Evolutionary conservation across 805 yeast species (phyloP).

Genomic region (Myxozyma melibiosi): DNA sequence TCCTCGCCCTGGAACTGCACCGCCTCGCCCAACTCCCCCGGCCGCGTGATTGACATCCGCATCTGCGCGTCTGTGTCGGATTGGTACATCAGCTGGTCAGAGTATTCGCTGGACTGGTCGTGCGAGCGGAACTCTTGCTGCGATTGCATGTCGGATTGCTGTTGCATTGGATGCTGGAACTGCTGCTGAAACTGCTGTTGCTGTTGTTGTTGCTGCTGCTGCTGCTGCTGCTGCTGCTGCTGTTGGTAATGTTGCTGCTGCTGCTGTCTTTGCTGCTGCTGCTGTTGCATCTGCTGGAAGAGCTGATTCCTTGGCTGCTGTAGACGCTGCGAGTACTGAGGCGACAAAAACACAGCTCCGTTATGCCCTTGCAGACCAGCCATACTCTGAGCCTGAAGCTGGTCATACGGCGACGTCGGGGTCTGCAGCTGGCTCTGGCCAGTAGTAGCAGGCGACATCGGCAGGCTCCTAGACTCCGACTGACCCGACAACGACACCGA

Average conservation of each 20-base stretch:
- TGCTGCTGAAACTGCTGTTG: neutral
- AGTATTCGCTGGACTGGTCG: too few relatives aligned
- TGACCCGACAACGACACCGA: too few relatives aligned
- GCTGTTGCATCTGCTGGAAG: slow-evolving; percentile 1
- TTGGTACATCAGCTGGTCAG: too few relatives aligned
- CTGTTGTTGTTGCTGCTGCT: neutral
- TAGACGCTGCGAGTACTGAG: neutral
- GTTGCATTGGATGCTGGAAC: neutral
- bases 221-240: neutral
- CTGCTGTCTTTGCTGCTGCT: slow-evolving; percentile 1
- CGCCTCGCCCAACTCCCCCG: too few relatives aligned
- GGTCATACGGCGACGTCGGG: neutral
- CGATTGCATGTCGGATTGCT: too few relatives aligned
- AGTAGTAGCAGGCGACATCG: slow-evolving; percentile 4
- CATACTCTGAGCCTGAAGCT: neutral
- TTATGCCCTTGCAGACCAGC: too few relatives aligned
- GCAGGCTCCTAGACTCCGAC: neutral
- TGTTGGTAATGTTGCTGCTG: neutral
- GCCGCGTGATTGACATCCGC: too few relatives aligned
- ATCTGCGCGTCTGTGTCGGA: too few relatives aligned
- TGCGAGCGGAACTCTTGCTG: too few relatives aligned
- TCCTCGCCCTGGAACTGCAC: too few relatives aligned
- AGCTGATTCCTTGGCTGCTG: neutral
- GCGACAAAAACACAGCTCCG: neutral
- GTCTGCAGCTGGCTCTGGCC: neutral